phyloP scores from a whole-genome alignment of 2,329 filamentous ascomycete species.

The Bisporella sp. region DNA sequence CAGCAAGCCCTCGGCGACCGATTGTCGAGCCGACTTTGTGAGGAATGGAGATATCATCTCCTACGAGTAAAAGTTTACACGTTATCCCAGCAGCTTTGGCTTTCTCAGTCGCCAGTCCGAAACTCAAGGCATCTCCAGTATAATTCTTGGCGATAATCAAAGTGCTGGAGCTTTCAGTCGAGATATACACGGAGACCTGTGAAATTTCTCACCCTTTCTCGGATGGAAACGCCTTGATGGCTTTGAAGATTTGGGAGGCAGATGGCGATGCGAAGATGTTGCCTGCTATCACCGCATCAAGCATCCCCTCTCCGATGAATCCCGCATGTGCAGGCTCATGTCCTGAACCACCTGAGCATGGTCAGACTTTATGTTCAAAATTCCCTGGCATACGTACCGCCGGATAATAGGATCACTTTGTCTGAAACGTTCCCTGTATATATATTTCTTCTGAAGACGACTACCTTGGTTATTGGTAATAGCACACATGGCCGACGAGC shows the following conservation, averaged over 20 bases:
- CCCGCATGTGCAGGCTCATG: constrained; percentile 33
- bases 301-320: constrained; percentile 31
- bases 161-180: not conserved
- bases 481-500: no score
- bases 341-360: constrained; percentile 7
- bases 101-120: constrained; percentile 32
- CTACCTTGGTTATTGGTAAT: no score
- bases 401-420: no score
- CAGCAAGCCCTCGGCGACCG: constrained; percentile 40
- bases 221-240: constrained; percentile 16
- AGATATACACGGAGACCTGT: constrained; percentile 1
- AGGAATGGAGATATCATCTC: constrained; percentile 36
- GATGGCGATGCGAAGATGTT: constrained; percentile 33
- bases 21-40: constrained; percentile 37
- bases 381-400: no score
- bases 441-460: no score
- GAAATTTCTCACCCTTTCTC: constrained; percentile 17
- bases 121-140: constrained; percentile 33
- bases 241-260: constrained; percentile 31
- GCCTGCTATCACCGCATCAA: constrained; percentile 31
- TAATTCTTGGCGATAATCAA: constrained; percentile 30
- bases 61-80: constrained; percentile 9
- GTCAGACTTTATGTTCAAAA: no score
- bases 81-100: constrained; percentile 16
- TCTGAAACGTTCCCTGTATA: no score